Base-by-base conservation (phyloP, 1,284 basidiomycete genomes). In the Malassezia equina region DNA sequence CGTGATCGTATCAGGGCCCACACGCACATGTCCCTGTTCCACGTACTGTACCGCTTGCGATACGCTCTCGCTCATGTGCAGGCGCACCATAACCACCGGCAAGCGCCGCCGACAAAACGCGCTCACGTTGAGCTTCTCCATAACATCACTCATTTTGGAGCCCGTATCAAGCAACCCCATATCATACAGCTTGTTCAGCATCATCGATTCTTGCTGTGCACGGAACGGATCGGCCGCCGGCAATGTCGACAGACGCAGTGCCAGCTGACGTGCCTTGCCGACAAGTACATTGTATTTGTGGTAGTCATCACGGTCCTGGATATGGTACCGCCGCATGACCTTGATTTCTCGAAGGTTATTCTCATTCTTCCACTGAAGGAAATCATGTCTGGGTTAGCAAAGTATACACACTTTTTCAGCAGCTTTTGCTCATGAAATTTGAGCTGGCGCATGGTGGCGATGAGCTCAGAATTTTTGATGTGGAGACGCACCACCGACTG, bases 211-310 rank as follows among this genome's bases (percentile, higher is more conserved):
- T 81, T 88, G 88, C 61, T 85, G 82, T 13, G 83, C 64, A 21
- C 94, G 82, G 76, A 89, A 90, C 2, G 90, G 86, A 76, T 98
- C 93, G 61, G 88, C 83, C 0, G 90, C 81, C 0, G 93, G 88
- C 7, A 99, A 81, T 31, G 90, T 80, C 33, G 90, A 86, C 55
- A 96, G 76, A 21, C 88, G 83, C 76, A 95, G 89, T 1, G 90
- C 86, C 69, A 87, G 83, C 13, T 85, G 83, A 39, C 90, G 83
- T 39, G 96, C 78, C 8, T 85, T 83, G 40, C 94, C 94, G 63
- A 87, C 90, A 19, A 99, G 80, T 75, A 87, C 90, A 80, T 98
- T 98, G 80, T 98, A 96, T 83, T 90, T 90, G 81, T 90, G 86
- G 76, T 98, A 96, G 77, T 98, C 91, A 60, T 96, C 90, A 19